Base-by-base conservation (phyloP, 495 filamentous ascomycete species). In the Tuber indicum region DNA sequence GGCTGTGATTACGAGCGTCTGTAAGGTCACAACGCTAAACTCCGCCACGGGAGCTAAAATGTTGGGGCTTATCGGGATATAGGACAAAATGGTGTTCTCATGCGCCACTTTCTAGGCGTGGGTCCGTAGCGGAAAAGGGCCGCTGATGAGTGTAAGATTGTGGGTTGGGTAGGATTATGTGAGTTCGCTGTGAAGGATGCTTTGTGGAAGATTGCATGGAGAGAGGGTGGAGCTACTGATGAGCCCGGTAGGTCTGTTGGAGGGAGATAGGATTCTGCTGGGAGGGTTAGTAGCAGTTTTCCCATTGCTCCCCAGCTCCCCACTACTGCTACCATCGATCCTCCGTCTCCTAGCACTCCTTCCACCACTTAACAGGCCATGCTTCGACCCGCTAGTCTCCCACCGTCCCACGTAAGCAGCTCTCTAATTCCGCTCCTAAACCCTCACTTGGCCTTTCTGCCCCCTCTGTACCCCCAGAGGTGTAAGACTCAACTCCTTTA, bases 11-110 rank as follows among this genome's bases (percentile, higher is more conserved):
- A 84, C 77, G n/a, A 86, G 77, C 1, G 85, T 85, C 74, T 86
- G 85, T 1, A 85, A 75, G 69, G 83, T 85, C 79, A 85, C 82
- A 9, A 85, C 83, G 2, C 82, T 84, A 12, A 84, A 82, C 32
- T 82, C 76, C 43, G 84, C 84, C 84, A 85, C 84, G 17, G 80
- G 82, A 36, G 79, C 83, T 39, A n/a, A n/a, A 84, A 72, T 23
- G 85, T 81, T 5, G 84, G 85, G 8, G 66, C 77, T 19, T 82
- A 76, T 43, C 78, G 46, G 19, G 79, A 85, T 73, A 81, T 83
- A n/a, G 45, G 72, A 72, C 39, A 3, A 75, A 82, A 72, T 79
- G 76, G 62, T 74, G 72, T 42, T 80, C 82, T 26, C 81, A 62
- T 44, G 7, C 44, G 82, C 81, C 32, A 80, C 74, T 14, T 69